These are phyloP conservation scores for Pulveroboletus frians DNA, from an alignment of 768 basidiomycete genomes.

Conservation along the genomic window DNA sequence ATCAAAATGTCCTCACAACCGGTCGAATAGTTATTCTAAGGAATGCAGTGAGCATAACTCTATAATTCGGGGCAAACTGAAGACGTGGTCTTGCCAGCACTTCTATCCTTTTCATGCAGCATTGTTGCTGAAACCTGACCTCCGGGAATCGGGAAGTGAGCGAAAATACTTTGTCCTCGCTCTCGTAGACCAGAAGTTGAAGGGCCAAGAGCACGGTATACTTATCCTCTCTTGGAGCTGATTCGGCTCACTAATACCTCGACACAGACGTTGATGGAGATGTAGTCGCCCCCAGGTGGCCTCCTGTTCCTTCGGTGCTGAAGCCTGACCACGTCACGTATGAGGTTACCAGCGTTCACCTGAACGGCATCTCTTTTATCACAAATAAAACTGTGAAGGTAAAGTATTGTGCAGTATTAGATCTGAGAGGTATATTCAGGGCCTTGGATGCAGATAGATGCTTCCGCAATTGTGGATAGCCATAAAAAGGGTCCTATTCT, in stretches of 20 bases:
- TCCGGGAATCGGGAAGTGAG: constrained; percentile 43
- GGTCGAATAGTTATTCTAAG: constrained; percentile 83
- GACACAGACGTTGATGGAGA: constrained; percentile 51
- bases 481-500: constrained; percentile 60
- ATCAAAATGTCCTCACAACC: constrained; percentile 57
- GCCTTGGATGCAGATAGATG: constrained; percentile 54
- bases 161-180: constrained; percentile 67
- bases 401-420: constrained; percentile 44
- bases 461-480: constrained; percentile 60
- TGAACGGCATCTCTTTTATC: constrained; percentile 73
- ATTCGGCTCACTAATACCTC: neutral
- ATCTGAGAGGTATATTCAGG: neutral
- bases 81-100: constrained; percentile 46
- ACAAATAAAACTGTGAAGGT: constrained; percentile 73
- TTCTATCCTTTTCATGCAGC: constrained; percentile 66
- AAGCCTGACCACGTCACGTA: constrained; percentile 53
- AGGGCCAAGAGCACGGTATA: constrained; percentile 49
- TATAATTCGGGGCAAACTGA: neutral
- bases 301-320: constrained; percentile 47
- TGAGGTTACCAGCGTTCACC: constrained; percentile 57
- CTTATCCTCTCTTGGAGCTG: neutral
- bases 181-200: constrained; percentile 60
- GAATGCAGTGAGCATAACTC: constrained; percentile 58
- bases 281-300: constrained; percentile 74
- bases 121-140: constrained; percentile 64